Conservation (phyloP, 352 stramenopile genomes). For the Globisporangium nagaii region DNA sequence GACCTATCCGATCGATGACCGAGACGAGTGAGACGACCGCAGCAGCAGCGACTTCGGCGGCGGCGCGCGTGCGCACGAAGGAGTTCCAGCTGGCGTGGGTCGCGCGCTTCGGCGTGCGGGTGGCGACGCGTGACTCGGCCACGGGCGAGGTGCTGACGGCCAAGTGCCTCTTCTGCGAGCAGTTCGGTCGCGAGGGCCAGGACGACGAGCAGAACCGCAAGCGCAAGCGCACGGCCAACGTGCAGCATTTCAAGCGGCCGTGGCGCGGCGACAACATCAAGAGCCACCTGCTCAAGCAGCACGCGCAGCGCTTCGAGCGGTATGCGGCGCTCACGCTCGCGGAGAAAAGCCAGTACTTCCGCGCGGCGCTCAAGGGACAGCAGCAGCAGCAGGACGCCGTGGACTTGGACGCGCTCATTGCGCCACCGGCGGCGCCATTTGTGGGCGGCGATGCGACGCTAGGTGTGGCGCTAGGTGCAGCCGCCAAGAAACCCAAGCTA, state of each 20-base stretch:
- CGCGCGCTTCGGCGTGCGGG: constrained; percentile 7
- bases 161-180: constrained; percentile 11
- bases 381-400: not conserved
- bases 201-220: constrained; percentile 4
- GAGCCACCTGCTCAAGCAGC: constrained; percentile 11
- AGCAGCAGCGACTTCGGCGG: not conserved
- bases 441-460: not conserved
- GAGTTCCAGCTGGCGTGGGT: constrained; percentile 7
- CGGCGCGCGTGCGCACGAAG: constrained; percentile 2
- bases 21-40: not conserved
- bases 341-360: constrained; percentile 7
- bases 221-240: constrained; percentile 10
- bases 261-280: constrained; percentile 13
- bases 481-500: not conserved
- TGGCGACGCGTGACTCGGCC: not conserved
- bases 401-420: not conserved
- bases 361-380: not conserved
- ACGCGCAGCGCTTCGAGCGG: constrained; percentile 3
- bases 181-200: constrained; percentile 5
- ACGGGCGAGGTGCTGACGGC: constrained; percentile 6
- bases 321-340: constrained; percentile 3
- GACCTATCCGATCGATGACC: too few species aligned
- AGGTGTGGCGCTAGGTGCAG: not conserved
- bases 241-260: constrained; percentile 10
- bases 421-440: not conserved